Percentiles rank a stretch among this genome's conserved stretches.
Conservation (phyloP, 371 early-diverging fungal species). For the Mortierella sp. region DNA sequence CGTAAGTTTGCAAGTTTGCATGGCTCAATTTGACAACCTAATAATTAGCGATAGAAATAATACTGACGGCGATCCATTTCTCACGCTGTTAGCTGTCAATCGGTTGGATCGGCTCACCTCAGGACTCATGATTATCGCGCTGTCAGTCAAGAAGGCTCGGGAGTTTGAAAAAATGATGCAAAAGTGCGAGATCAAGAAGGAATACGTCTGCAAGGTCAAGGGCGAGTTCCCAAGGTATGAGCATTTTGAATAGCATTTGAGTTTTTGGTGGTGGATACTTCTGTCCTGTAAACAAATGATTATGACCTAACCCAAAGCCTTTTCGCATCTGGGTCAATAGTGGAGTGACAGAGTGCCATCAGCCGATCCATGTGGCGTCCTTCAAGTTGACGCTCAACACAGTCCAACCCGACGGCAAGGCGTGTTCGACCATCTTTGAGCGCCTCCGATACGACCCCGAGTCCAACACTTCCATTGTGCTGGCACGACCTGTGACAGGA, state of each 20-base stretch:
- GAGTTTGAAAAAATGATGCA: slow-evolving; percentile 75
- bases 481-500: slow-evolving; percentile 91
- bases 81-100: slow-evolving; percentile 74
- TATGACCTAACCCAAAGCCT: background rate
- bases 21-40: no score
- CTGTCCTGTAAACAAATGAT: no score
- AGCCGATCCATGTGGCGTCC: slow-evolving; percentile 86
- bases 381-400: slow-evolving; percentile 90
- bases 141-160: slow-evolving; percentile 71
- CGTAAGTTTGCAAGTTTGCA: slow-evolving; percentile 65
- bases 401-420: slow-evolving; percentile 87
- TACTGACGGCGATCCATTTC: no score
- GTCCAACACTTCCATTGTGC: slow-evolving; percentile 42
- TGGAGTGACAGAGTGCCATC: slow-evolving; percentile 73
- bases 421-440: slow-evolving; percentile 81
- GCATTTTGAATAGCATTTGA: no score
- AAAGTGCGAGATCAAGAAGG: slow-evolving; percentile 80
- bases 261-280: background rate
- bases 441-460: slow-evolving; percentile 71
- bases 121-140: slow-evolving; percentile 88
- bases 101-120: slow-evolving; percentile 95
- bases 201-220: slow-evolving; percentile 88
- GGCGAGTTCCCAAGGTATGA: slow-evolving; percentile 89
- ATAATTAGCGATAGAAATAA: background rate
- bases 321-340: slow-evolving; percentile 25